These are phyloP conservation scores for Diaporthe eres DNA, from an alignment of 2,329 filamentous ascomycete genomes.

Conservation along the genomic window DNA sequence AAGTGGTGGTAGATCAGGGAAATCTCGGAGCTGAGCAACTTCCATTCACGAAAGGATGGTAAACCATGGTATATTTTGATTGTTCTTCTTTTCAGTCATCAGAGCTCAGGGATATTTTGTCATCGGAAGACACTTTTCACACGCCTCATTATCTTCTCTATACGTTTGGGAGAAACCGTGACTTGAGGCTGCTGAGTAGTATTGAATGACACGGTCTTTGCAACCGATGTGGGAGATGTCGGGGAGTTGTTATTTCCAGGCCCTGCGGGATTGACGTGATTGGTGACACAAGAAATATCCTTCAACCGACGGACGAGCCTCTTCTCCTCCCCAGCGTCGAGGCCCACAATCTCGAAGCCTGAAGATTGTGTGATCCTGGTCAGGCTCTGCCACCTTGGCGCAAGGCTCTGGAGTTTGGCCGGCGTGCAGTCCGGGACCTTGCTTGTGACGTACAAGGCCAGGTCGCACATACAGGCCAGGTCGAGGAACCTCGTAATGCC, in stretches of 20 bases:
- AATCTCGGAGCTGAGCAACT: neutral
- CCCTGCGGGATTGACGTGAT: neutral
- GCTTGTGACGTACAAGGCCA: slow-evolving; percentile 1
- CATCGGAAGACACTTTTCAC: neutral
- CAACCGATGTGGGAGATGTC: slow-evolving; percentile 1
- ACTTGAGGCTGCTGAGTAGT: neutral
- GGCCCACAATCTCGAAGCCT: neutral
- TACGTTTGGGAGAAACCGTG: neutral
- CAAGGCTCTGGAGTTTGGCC: neutral
- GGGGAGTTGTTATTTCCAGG: neutral
- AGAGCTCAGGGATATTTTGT: neutral
- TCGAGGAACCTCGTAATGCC: neutral
- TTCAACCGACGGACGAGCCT: neutral
- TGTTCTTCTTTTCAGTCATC: neutral
- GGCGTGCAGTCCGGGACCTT: neutral
- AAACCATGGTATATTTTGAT: neutral
- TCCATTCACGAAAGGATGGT: neutral
- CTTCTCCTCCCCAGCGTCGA: neutral
- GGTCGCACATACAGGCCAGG: neutral
- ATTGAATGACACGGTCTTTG: neutral
- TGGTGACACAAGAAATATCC: neutral
- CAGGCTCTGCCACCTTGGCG: slow-evolving; percentile 11
- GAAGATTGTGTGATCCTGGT: neutral
- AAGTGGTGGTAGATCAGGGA: neutral
- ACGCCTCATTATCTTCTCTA: neutral